These are phyloP conservation scores for Platanus orientalis DNA, from an alignment of 164 flowering plant genomes.

Conservation along the genomic window DNA sequence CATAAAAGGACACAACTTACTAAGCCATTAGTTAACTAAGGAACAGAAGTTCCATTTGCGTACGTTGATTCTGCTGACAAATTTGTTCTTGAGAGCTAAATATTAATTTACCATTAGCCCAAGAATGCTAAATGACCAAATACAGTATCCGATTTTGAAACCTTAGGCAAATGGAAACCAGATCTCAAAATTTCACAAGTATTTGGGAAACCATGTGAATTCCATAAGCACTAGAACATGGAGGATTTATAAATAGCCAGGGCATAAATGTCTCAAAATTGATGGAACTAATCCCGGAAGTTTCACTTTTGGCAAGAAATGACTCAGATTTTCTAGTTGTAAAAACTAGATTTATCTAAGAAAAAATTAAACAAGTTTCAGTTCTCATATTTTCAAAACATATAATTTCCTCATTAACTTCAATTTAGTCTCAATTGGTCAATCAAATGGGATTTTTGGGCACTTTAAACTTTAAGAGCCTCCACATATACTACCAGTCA, in stretches of 20 bases:
- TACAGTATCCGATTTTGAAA: background rate
- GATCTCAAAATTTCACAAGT: background rate
- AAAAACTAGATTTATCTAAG: background rate
- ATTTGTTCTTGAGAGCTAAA: background rate
- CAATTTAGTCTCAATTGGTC: background rate
- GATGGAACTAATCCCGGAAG: background rate
- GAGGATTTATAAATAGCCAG: background rate
- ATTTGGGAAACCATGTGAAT: background rate
- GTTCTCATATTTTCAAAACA: background rate
- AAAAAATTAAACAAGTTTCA: background rate
- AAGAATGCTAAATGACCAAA: too few relatives aligned
- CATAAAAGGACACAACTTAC: too few relatives aligned
- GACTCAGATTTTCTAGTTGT: background rate
- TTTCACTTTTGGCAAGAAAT: background rate
- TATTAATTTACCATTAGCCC: too few relatives aligned
- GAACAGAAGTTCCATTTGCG: too few relatives aligned
- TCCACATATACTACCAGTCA: too few relatives aligned
- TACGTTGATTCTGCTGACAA: background rate
- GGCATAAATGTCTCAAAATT: background rate
- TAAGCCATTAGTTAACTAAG: background rate
- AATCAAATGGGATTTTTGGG: too few relatives aligned
- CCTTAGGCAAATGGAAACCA: background rate
- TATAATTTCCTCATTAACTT: background rate
- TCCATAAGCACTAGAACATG: background rate
- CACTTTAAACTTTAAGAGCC: too few relatives aligned